Percentiles rank a stretch among this genome's conserved stretches.
These are phyloP conservation scores for Scedosporium boydii DNA, from an alignment of 2,329 filamentous ascomycete species.

Conservation along the genomic window DNA sequence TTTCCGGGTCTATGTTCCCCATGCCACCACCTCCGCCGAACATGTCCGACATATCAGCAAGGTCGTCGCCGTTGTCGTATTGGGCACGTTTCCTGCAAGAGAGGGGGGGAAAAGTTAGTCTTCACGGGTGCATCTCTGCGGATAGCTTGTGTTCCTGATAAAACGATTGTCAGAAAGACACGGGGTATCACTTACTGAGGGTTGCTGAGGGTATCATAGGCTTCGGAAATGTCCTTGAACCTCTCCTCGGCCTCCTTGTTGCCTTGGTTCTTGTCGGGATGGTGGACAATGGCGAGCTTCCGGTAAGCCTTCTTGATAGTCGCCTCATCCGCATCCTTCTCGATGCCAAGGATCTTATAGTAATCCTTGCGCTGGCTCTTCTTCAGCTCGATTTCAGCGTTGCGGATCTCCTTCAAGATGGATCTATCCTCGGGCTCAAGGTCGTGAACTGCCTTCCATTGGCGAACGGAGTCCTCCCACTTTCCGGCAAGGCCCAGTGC, in stretches of 20 bases:
- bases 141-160: neutral
- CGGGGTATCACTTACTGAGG: constrained; percentile 57
- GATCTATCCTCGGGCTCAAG: constrained; percentile 71
- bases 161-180: constrained; percentile 10
- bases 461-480: constrained; percentile 86
- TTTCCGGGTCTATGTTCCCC: constrained; percentile 64
- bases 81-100: constrained; percentile 66
- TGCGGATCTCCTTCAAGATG: constrained; percentile 75
- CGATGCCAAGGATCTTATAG: constrained; percentile 89
- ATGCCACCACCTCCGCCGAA: constrained; percentile 55
- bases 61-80: constrained; percentile 88
- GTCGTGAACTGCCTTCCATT: constrained; percentile 81
- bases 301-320: constrained; percentile 97
- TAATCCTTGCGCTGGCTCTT: constrained; percentile 97
- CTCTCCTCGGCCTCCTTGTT: constrained; percentile 75
- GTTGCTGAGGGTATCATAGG: constrained; percentile 92
- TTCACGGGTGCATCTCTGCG: neutral
- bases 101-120: constrained; percentile 1
- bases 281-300: constrained; percentile 85
- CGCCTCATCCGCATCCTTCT: constrained; percentile 73
- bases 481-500: constrained; percentile 74
- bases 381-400: constrained; percentile 91
- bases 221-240: constrained; percentile 97
- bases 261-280: constrained; percentile 95
- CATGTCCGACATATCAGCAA: constrained; percentile 81